Evolutionary conservation across 768 basidiomycete species (phyloP).

Genomic region (Brasilioporus rufonigricans): DNA sequence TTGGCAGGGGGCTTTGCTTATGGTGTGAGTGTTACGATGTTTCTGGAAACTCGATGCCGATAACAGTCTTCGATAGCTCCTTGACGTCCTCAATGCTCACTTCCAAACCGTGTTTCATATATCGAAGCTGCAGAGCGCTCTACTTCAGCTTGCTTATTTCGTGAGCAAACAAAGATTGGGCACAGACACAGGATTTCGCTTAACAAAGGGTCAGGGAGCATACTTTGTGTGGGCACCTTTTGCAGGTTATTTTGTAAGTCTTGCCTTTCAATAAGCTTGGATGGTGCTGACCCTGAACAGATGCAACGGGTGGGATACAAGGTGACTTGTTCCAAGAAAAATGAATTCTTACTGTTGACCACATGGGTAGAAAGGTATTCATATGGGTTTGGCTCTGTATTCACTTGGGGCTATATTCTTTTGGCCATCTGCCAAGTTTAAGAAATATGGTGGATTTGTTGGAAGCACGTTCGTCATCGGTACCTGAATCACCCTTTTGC

Average conservation of each 20-base stretch:
- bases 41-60: conserved; percentile 11
- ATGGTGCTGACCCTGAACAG: conserved; percentile 29
- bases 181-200: not conserved
- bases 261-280: not conserved
- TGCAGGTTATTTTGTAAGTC: conserved; percentile 54
- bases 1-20: conserved; percentile 65
- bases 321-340: conserved; percentile 25
- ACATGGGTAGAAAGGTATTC: conserved; percentile 50
- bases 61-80: conserved; percentile 42
- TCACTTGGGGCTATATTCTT: conserved; percentile 72
- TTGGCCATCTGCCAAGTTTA: conserved; percentile 72
- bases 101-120: conserved; percentile 71
- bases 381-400: conserved; percentile 57
- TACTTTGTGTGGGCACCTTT: conserved; percentile 60
- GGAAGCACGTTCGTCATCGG: conserved; percentile 71
- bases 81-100: conserved; percentile 69
- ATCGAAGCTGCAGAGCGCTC: conserved; percentile 65
- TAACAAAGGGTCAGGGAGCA: conserved; percentile 42
- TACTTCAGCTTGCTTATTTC: conserved; percentile 74
- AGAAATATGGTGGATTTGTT: conserved; percentile 70
- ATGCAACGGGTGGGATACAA: conserved; percentile 69
- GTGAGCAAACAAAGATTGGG: conserved; percentile 31
- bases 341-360: not conserved
- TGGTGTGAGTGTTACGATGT: conserved; percentile 41
- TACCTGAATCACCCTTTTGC: conserved; percentile 19